These are phyloP conservation scores for Mercurialis annua DNA, from an alignment of 345 rosid species.

Conservation along the genomic window DNA sequence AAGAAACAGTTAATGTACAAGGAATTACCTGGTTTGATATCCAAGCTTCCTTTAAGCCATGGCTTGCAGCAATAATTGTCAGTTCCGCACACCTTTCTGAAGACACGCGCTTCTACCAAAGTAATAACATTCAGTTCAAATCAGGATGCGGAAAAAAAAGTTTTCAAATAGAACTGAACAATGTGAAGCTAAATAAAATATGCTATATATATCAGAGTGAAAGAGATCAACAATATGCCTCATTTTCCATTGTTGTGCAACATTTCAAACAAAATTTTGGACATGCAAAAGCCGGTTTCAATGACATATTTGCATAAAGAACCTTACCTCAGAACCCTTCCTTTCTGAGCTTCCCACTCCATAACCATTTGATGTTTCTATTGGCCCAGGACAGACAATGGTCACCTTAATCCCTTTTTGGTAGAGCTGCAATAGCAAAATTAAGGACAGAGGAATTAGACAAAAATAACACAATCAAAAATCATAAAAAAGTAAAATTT, in stretches of 20 bases:
- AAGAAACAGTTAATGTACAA: conserved; percentile 7
- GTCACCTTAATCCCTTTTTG: conserved; percentile 89
- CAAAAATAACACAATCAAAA: background rate
- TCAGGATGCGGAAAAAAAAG: conserved; percentile 2
- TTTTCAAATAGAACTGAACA: background rate
- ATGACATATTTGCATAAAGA: background rate
- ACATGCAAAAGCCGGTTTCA: background rate
- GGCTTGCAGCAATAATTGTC: conserved; percentile 74
- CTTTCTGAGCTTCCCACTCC: conserved; percentile 49
- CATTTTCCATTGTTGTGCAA: background rate
- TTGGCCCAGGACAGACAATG: conserved; percentile 92
- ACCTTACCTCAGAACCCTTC: conserved; percentile 51
- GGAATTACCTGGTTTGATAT: conserved; percentile 77
- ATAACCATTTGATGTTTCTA: conserved; percentile 59
- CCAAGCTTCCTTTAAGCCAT: conserved; percentile 91
- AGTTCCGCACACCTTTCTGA: conserved; percentile 84
- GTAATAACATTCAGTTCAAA: background rate
- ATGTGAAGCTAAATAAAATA: background rate
- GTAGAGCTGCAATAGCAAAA: conserved; percentile 50
- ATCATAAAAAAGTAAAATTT: background rate
- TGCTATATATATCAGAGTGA: background rate
- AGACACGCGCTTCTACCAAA: conserved; percentile 68
- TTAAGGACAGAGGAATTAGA: conserved; percentile 7
- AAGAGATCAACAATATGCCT: background rate
- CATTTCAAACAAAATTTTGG: background rate